Evolutionary conservation across 768 basidiomycete species (phyloP), one percentile per base, ranked within the genome.

Genomic region (Heimioporus sp.): DNA sequence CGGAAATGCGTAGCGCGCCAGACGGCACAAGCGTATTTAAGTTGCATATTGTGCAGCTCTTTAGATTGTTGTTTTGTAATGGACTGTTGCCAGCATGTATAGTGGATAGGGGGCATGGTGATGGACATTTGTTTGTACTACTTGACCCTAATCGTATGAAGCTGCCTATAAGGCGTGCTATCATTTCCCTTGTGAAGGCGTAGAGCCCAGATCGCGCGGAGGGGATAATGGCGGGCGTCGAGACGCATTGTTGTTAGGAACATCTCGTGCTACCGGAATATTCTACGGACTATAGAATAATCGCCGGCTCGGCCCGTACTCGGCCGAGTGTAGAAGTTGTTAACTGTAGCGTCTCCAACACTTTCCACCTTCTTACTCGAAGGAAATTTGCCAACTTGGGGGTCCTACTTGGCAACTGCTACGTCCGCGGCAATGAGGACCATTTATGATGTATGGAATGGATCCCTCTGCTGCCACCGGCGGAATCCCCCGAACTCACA

Each of bases 131-230:
- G 4, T 58, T 41, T 34, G 43, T 43, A 35, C 19, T 57, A 17
- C 34, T 34, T 12, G 15, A 49, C 9, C 20, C 12, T 42, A 21
- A 13, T 46, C 19, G 19, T 39, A 36, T 40, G 13, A 35, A 30
- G 39, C 17, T 41, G 24, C 28, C 13, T 55, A 49, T 15, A 45
- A 3, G 39, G 55, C 64, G 46, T 52, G 55, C 47, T 6, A 28
- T 28, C 24, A 28, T 28, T 28, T n/a, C n/a, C n/a, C n/a, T n/a
- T n/a, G n/a, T n/a, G n/a, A n/a, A n/a, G n/a, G n/a, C n/a, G n/a
- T n/a, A n/a, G n/a, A n/a, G n/a, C n/a, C n/a, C n/a, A n/a, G n/a
- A n/a, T n/a, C n/a, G n/a, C n/a, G n/a, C n/a, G n/a, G n/a, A n/a
- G n/a, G n/a, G n/a, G n/a, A n/a, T n/a, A n/a, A n/a, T n/a, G n/a